A percentile compares a stretch with the other conserved stretches of the same genome.
Conservation (phyloP, 768 basidiomycete genomes). For the Lactarius evosmus region DNA sequence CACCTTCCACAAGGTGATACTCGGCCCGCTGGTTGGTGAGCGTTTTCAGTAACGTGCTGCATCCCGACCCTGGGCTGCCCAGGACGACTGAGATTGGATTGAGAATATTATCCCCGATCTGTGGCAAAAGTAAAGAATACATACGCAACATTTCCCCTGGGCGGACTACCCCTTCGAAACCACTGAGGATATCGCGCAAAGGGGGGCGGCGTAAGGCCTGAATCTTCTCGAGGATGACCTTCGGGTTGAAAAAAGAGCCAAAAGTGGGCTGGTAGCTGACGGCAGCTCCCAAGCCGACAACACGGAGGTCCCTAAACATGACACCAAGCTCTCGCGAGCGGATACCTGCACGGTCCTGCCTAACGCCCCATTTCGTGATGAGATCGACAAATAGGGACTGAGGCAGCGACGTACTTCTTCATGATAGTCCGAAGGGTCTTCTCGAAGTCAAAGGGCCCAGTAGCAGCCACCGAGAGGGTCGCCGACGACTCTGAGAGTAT, state of each 20-base stretch:
- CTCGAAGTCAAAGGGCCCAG: slow-evolving; percentile 35
- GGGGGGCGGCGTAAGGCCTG: slow-evolving; percentile 55
- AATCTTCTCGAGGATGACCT: slow-evolving; percentile 43
- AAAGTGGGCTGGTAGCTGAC: slow-evolving; percentile 57
- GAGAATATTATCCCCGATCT: neutral
- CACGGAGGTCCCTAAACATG: slow-evolving; percentile 53
- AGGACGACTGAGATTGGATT: slow-evolving; percentile 59
- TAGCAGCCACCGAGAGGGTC: slow-evolving; percentile 27
- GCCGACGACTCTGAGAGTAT: slow-evolving; percentile 22
- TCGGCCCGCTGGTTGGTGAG: slow-evolving; percentile 73
- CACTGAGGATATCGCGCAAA: slow-evolving; percentile 50
- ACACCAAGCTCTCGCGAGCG: slow-evolving; percentile 57
- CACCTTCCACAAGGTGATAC: slow-evolving; percentile 64
- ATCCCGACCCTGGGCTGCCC: slow-evolving; percentile 82
- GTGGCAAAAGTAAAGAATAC: slow-evolving; percentile 33
- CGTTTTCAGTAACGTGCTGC: slow-evolving; percentile 77
- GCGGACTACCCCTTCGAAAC: slow-evolving; percentile 53
- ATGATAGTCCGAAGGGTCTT: slow-evolving; percentile 30
- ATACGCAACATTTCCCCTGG: slow-evolving; percentile 69
- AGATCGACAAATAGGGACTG: neutral
- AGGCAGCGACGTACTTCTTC: slow-evolving; percentile 26
- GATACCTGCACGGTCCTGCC: slow-evolving; percentile 49
- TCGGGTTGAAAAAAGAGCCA: slow-evolving; percentile 58
- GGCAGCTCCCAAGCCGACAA: slow-evolving; percentile 55
- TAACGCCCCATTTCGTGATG: slow-evolving; percentile 27